Conservation (phyloP, 129 eudicot genomes). For the Apium graveolens region DNA sequence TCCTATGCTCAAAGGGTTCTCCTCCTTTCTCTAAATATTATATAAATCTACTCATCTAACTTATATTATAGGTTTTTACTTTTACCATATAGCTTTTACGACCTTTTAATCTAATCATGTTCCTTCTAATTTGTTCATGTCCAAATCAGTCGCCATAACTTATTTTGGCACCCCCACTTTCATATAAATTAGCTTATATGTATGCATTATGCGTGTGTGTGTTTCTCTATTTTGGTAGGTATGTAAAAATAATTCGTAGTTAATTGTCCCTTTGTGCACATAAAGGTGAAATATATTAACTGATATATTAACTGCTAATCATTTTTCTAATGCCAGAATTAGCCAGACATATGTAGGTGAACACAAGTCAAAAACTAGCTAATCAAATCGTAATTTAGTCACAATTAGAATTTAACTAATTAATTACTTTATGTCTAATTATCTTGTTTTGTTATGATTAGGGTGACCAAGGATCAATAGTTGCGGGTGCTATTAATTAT, state of each 20-base stretch:
- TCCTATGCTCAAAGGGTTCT: slow-evolving; percentile 60
- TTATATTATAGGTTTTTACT: background rate
- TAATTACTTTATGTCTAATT: background rate
- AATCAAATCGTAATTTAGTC: background rate
- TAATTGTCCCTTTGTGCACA: background rate
- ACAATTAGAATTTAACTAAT: background rate
- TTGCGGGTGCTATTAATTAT: slow-evolving; percentile 50
- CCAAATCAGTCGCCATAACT: background rate
- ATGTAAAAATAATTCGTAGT: background rate
- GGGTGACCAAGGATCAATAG: slow-evolving; percentile 64
- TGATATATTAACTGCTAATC: background rate
- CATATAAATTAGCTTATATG: too few species aligned
- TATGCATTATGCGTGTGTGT: background rate
- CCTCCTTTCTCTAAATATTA: background rate
- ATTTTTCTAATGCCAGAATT: background rate
- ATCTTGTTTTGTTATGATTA: background rate
- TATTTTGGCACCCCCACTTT: background rate
- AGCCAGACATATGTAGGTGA: background rate
- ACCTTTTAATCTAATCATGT: slow-evolving; percentile 5
- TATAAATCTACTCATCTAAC: background rate
- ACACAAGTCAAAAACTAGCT: too few species aligned
- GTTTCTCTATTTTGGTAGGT: background rate
- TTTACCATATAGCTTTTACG: background rate
- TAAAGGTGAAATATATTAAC: background rate
- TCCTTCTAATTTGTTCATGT: background rate